Base-by-base conservation (phyloP, 2,329 filamentous ascomycete species). In the Apiospora arundinis region DNA sequence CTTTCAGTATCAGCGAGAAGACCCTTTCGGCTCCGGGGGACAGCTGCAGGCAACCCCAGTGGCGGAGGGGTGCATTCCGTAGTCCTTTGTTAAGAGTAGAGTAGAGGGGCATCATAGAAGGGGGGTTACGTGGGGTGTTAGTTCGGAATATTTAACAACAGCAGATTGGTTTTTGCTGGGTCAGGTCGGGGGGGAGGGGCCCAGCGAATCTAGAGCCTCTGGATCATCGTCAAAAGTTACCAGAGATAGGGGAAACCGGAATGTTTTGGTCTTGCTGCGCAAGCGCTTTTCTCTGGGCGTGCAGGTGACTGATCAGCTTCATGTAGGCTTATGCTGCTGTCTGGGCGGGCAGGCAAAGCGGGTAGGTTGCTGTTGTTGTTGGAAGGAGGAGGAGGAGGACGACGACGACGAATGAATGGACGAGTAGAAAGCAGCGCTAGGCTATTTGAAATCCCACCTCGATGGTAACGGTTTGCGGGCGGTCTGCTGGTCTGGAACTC, bases 381-480 rank as follows among this genome's bases (percentile, higher is more conserved):
- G 18, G 8, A 60, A 37, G 25, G 18, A 60, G 25, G 14, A 28
- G 23, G 23, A 56, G 25, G 23, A 52, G 12, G 48, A 25, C 0
- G n/a, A 32, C 3, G 32, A 32, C 32, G 48, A 25, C 11, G 49
- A 52, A n/a, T n/a, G 23, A 6, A 11, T 5, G 14, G 25, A 60
- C 28, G 52, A 63, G 56, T 11, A n/a, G 32, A 32, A 56, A 23
- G 12, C 49, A 56, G 12, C 49, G 49, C 49, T 56, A 56, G 32
- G 9, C 40, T 37, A 63, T 63, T 63, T 40, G 32, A 63, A 40
- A 63, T 63, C 28, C 56, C 56, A 63, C 56, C 32, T 63, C 56
- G 56, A 21, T 21, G 56, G 56, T 63, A 63, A 40, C 56, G 56
- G 32, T 63, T 37, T 32, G 52, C 56, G 56, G 56, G 56, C 56